Evolutionary conservation across 2,329 filamentous ascomycete species (phyloP), one percentile per base, ranked within the genome.

Genomic region (Pseudogymnoascus sp.): DNA sequence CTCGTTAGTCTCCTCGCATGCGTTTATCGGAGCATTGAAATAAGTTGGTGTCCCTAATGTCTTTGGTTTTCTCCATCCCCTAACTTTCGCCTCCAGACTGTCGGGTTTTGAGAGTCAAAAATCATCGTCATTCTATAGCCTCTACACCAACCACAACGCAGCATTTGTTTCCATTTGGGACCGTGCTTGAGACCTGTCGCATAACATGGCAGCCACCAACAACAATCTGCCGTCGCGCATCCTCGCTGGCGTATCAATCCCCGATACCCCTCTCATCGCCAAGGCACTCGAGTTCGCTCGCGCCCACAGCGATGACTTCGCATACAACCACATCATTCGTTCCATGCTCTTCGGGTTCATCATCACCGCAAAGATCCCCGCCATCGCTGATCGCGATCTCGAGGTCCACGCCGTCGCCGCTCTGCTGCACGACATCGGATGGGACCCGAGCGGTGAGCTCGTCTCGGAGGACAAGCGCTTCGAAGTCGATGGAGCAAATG

Each of bases 401-500:
- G 76, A 78, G 62, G 72, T 74, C 14, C 73, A 77, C 42, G 74
- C 73, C 6, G 65, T 80, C 2, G 71, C 72, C 1, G 69, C 74
- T 1, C 69, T 79, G 14, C 69, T 79, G 25, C 78, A 80, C 63
- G 76, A 79, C 45, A 67, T 79, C 0, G 77, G 77, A 14, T 79
- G 75, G 77, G 74, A 75, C 60, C 69, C 66, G 8, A 73, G 69
- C 2, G 69, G 71, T 12, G 66, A 70, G 33, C 62, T 77, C 7
- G 64, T 79, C 14, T 77, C 75, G 39, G 55, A 66, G 1, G 78
- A 81, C 68, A 77, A 77, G 28, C 75, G 79, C 7, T 82, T 82
- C 68, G 79, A 82, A 64, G 77, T 82, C 23, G 79, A 82, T 66
- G 76, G 79, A 12, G 79, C 79, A 7, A 75, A 78, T 61, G 76